phyloP scores from a whole-genome alignment of 192 early-diverging fungal species.

The Obelidium mucronatum region DNA sequence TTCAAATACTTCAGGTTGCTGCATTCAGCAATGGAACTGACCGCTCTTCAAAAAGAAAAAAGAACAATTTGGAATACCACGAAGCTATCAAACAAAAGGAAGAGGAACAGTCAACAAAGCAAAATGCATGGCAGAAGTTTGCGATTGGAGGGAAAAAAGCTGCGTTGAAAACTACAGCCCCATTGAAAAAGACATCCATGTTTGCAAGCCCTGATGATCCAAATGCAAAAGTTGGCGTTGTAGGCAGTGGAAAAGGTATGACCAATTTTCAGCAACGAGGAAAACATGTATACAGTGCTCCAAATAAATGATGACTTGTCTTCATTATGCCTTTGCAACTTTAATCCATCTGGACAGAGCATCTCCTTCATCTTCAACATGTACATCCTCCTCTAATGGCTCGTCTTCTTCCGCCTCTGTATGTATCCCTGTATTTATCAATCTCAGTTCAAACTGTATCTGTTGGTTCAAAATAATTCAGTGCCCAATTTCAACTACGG shows the following conservation, averaged over 20 bases:
- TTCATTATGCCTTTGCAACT: not conserved
- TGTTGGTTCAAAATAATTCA: not conserved
- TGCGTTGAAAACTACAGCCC: slow-evolving; percentile 28
- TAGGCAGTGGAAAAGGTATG: slow-evolving; percentile 81
- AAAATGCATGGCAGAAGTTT: slow-evolving; percentile 79
- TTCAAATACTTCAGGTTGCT: not conserved
- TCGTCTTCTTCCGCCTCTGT: slow-evolving; percentile 27
- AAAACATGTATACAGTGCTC: slow-evolving; percentile 69
- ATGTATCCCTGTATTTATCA: slow-evolving; percentile 27
- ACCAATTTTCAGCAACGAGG: slow-evolving; percentile 76
- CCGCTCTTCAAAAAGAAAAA: slow-evolving; percentile 61
- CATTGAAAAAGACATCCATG: slow-evolving; percentile 74
- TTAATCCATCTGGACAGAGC: slow-evolving; percentile 37
- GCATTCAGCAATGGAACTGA: slow-evolving; percentile 48
- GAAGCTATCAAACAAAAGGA: slow-evolving; percentile 51
- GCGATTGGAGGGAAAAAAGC: slow-evolving; percentile 60
- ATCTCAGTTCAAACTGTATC: slow-evolving; percentile 44
- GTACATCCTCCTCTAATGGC: slow-evolving; percentile 15
- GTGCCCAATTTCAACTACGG: not conserved
- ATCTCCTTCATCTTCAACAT: slow-evolving; percentile 39
- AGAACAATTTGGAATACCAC: slow-evolving; percentile 46
- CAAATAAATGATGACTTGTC: no score
- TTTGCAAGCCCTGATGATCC: slow-evolving; percentile 86
- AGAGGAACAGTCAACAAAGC: slow-evolving; percentile 71
- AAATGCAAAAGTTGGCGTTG: slow-evolving; percentile 82